phyloP scores from a whole-genome alignment of 495 filamentous ascomycete genomes.

The Aspergillus wentii region DNA sequence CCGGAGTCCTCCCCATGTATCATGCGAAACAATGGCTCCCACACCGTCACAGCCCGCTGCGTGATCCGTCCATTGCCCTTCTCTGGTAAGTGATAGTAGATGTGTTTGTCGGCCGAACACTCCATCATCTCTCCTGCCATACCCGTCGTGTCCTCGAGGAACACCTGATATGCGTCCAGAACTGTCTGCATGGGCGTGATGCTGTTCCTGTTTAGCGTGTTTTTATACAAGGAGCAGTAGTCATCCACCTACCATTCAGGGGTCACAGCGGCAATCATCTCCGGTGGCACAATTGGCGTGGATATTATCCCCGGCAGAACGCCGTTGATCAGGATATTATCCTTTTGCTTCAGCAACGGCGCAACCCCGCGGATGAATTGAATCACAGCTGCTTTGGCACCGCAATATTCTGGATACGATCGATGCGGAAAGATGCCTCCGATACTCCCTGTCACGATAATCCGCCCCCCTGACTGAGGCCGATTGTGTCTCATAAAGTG shows the following conservation, averaged over 20 bases:
- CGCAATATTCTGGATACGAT: conserved; percentile 25
- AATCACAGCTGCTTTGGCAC: conserved; percentile 23
- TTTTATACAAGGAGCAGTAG: background rate
- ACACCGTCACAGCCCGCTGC: conserved; percentile 22
- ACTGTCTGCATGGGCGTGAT: conserved; percentile 21
- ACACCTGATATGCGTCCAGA: conserved; percentile 17
- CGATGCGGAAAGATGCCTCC: conserved; percentile 19
- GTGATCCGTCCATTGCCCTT: conserved; percentile 21
- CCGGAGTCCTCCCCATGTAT: conserved; percentile 22
- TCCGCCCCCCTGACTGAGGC: conserved; percentile 17
- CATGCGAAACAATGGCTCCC: conserved; percentile 26
- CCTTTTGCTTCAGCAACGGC: conserved; percentile 22
- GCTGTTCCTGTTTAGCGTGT: conserved; percentile 7
- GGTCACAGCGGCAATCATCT: conserved; percentile 21
- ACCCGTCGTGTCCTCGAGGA: conserved; percentile 21
- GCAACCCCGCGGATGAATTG: conserved; percentile 22
- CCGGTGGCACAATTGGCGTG: conserved; percentile 23
- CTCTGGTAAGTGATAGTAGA: conserved; percentile 18
- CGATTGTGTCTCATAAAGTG: conserved; percentile 27
- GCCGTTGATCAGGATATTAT: conserved; percentile 24
- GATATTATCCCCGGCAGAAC: conserved; percentile 23
- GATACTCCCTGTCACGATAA: conserved; percentile 25
- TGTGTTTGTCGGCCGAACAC: conserved; percentile 20
- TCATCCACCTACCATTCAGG: conserved; percentile 22
- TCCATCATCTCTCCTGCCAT: conserved; percentile 24